Evolutionary conservation across 2,329 filamentous ascomycete genomes (phyloP), one percentile per base, ranked within the genome.

Genomic region (Dactylellina haptotyla): DNA sequence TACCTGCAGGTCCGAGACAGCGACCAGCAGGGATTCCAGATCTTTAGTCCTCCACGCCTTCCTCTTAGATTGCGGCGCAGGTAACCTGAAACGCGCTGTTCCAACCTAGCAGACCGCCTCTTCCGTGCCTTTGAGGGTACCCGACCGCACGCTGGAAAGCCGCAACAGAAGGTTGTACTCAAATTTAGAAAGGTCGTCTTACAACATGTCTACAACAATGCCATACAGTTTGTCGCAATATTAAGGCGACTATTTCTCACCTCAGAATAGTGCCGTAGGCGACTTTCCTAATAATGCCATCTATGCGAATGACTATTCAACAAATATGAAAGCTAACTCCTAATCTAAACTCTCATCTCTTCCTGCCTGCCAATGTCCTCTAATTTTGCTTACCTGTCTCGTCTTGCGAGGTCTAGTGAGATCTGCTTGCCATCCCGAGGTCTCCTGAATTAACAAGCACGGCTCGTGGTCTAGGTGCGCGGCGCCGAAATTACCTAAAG

Each of bases 1-100:
- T 73, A 73, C 69, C 61, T 73, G 69, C 61, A 73, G 61, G 18
- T 61, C 46, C 61, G 61, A 73, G 69, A 66, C 69, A 65, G 56
- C 14, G 41, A 56, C 46, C 26, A 37, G 32, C 69, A 73, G 61
- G 69, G 61, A 43, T 61, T 43, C 50, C 45, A 57, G 57, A 67
- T 59, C 63, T 67, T 53, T 59, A 39, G 53, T 51, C 48, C 37
- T 53, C 63, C 39, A 41, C 56, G 41, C 69, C 61, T 73, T 56
- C 69, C 59, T 28, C 32, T 73, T 73, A 50, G 39, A 73, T 61
- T 65, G 69, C 69, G 58, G 62, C 69, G 69, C 61, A 65, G 54
- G 61, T 26, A 53, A 20, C 51, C 61, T 73, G 69, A 73, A 73
- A 73, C 69, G 53, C 16, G 30, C 30, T 56, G 61, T 65, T 30